These are phyloP conservation scores for Exophiala aquamarina DNA, from an alignment of 2,329 filamentous ascomycete species.

Conservation along the genomic window DNA sequence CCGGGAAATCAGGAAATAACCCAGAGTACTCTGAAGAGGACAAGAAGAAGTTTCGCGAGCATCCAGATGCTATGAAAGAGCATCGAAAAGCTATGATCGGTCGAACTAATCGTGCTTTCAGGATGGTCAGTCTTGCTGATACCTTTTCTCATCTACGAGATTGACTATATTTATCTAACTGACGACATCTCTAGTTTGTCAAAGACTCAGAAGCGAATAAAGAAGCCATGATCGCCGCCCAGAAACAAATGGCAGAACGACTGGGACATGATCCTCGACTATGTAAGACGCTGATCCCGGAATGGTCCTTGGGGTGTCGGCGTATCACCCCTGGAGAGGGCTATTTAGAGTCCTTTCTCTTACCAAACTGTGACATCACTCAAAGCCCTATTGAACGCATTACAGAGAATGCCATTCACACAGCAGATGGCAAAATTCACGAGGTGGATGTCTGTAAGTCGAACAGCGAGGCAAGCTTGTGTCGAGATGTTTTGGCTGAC, in stretches of 20 bases:
- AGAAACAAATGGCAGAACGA: conserved; percentile 14
- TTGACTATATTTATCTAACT: too few species aligned
- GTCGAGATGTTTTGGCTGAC: not conserved
- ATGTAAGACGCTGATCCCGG: conserved; percentile 29
- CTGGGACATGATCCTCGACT: conserved; percentile 25
- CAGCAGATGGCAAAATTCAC: conserved; percentile 28
- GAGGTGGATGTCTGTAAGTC: conserved; percentile 2
- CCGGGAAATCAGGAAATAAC: conserved; percentile 29
- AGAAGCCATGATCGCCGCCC: conserved; percentile 9
- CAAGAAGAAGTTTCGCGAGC: conserved; percentile 13
- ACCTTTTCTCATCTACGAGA: too few species aligned
- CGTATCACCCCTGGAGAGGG: conserved; percentile 28
- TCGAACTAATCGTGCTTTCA: conserved; percentile 33
- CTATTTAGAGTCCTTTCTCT: conserved; percentile 31
- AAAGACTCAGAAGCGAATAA: conserved; percentile 10
- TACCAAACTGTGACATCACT: conserved; percentile 35
- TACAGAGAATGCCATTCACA: conserved; percentile 34
- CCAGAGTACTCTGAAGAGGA: conserved; percentile 24
- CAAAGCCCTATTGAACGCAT: conserved; percentile 38
- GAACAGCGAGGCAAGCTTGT: not conserved
- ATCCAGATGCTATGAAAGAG: conserved; percentile 20
- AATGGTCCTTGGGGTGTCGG: conserved; percentile 28
- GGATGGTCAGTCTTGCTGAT: conserved; percentile 27
- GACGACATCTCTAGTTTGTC: not conserved
- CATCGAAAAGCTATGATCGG: conserved; percentile 29